Base-by-base conservation (phyloP, 345 rosid genomes). In the Gossypium turneri region DNA sequence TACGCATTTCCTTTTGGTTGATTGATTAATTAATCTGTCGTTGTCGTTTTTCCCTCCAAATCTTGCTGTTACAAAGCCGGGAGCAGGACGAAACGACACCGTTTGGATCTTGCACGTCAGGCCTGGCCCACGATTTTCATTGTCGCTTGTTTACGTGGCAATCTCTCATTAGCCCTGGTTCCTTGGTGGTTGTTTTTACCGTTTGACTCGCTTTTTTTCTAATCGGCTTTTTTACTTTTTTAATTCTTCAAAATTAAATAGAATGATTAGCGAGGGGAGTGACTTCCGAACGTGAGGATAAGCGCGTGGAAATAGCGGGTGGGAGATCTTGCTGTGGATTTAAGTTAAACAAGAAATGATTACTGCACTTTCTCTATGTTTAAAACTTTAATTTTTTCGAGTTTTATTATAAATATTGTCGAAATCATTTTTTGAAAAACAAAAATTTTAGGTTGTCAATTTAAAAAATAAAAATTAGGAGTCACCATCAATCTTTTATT, bases 41-140 rank as follows among this genome's bases (percentile, higher is more conserved):
- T 41, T 10, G 41, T 12, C 48, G 2, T 64, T 25, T 85, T 81
- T 83, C 85, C 86, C 86, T 82, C 89, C 84, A 84, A 82, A 80
- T 82, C 82, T 75, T 2, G 55, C 17, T 9, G 68, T 38, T 60
- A 34, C 52, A 17, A 53, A 24, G 53, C 2, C 12, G 13, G 1
- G 16, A 38, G 15, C 59, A 55, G 8, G 1, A 8, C 1, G 27
- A 17, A 1, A 25, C 17, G 55, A n/a, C 20, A 19, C 77, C 81
- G 47, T 64, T 11, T 12, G 74, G 50, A 69, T 74, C 16, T n/a
- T 55, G 81, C 85, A 82, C 22, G 79, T 78, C 7, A 67, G 13
- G 9, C 1, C 10, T 41, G 68, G n/a, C 44, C 20, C 68, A 9
- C 66, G 25, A 24, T 12, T 52, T 16, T 15, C 13, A 10, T 12